Evolutionary conservation across 768 basidiomycete genomes (phyloP).

Genomic region (Kwoniella bestiolae): DNA sequence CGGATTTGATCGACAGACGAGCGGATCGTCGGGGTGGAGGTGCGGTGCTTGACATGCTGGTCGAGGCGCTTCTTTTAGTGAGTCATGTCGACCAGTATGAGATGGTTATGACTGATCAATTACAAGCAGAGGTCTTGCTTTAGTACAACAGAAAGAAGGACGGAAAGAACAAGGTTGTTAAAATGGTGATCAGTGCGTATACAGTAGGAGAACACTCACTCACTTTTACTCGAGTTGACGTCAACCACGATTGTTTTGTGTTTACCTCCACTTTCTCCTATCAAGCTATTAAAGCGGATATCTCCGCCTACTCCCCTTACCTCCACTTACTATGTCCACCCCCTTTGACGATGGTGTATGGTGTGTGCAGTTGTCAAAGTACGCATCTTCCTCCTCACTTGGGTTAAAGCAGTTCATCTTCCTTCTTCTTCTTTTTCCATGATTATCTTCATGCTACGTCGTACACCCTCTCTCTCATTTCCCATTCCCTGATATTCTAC

Average conservation of each 20-base stretch:
- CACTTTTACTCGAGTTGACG: conserved; percentile 2
- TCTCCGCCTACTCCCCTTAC: not conserved
- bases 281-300: not conserved
- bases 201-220: not conserved
- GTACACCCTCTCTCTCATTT: not conserved
- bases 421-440: no score
- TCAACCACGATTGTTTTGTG: not conserved
- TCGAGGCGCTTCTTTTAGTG: not conserved
- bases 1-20: conserved; percentile 6
- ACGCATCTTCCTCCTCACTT: no score
- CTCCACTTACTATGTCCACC: conserved; percentile 21
- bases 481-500: not conserved
- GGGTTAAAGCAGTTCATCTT: no score
- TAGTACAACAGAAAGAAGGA: no score
- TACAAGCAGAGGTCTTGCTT: no score
- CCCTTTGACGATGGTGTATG: no score
- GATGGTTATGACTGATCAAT: not conserved
- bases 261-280: not conserved
- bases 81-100: not conserved
- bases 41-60: not conserved
- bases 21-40: conserved; percentile 12
- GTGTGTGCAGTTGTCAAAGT: no score
- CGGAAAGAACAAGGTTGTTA: not conserved
- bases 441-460: no score
- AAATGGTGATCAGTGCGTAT: conserved; percentile 3